These are phyloP conservation scores for Cyclotella distinguenda DNA, from an alignment of 108 stramenopile species.

Conservation along the genomic window DNA sequence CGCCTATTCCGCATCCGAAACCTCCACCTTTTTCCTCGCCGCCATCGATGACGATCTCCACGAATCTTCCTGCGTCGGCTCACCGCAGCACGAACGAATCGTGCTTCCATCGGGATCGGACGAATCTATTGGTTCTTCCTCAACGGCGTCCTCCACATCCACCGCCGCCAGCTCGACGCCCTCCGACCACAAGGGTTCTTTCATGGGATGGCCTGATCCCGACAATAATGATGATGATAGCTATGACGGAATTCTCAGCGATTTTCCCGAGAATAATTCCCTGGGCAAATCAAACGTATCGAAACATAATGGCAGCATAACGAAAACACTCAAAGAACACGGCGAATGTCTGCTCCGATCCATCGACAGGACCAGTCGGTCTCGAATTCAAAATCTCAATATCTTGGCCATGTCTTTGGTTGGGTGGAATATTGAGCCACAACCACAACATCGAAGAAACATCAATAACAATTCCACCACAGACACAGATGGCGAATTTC, in stretches of 20 bases:
- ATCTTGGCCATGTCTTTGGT: not conserved
- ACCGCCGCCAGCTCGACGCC: too few relatives aligned
- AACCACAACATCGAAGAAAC: not conserved
- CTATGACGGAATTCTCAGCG: not conserved
- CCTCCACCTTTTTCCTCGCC: too few relatives aligned
- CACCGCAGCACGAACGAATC: too few relatives aligned
- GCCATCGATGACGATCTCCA: too few relatives aligned
- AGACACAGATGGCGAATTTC: not conserved
- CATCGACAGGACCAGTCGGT: not conserved
- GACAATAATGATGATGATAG: not conserved
- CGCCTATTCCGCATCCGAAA: too few relatives aligned
- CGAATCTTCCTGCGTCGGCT: too few relatives aligned
- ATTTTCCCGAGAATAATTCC: not conserved
- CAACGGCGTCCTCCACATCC: too few relatives aligned
- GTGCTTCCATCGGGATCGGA: too few relatives aligned
- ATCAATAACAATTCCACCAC: too few relatives aligned
- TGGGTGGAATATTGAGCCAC: not conserved
- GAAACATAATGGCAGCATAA: not conserved
- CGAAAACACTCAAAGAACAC: not conserved
- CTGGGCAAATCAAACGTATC: not conserved
- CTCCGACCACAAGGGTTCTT: not conserved
- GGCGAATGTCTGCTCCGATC: not conserved
- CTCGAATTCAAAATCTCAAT: not conserved
- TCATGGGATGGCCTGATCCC: slow-evolving; percentile 9
- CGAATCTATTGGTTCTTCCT: too few relatives aligned